Evolutionary conservation across 257 asterid genomes (phyloP), one percentile per base, ranked within the genome.

Genomic region (Solanum sejunctum): DNA sequence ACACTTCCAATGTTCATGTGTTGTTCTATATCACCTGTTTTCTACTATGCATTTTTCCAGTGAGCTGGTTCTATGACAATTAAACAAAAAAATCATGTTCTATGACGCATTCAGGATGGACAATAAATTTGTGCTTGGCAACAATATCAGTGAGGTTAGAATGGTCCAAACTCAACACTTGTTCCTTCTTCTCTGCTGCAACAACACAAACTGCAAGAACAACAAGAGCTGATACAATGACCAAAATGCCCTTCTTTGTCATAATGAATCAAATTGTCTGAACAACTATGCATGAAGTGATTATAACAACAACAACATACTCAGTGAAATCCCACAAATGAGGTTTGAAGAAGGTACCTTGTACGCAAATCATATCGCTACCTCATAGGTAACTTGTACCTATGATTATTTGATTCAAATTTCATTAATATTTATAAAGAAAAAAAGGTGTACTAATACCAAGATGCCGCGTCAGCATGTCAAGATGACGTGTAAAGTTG

Each of bases 161-260:
- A 51, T 85, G 89, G 88, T 94, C 98, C 91, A 93, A 80, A 88
- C 93, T 91, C 91, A 94, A 75, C 49, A 93, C 98, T 58, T 91
- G 82, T 51, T 92, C 95, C 85, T 47, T 90, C 73, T 86, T 85
- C 15, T 49, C 85, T 39, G 82, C 91, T 13, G 39, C 39, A 43
- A 45, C 64, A 51, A 20, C 87, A 51, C 88, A 86, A 12, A 78
- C 87, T 81, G 70, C 85, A 88, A 90, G 54, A 17, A 90, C 1
- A 79, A 70, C 28, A 70, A 52, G 23, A 10, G 90, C 87, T 81
- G 87, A 43, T 0, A 72, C 47, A 82, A 88, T 41, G 57, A 87
- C 82, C 82, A 89, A 80, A 58, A 88, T 0, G 55, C 88, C 85
- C 28, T 87, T 86, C 64, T 23, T 52, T 52, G 16, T 64, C 58